Conservation (phyloP, 306 rosid genomes). For the Cucurbita pepo region DNA sequence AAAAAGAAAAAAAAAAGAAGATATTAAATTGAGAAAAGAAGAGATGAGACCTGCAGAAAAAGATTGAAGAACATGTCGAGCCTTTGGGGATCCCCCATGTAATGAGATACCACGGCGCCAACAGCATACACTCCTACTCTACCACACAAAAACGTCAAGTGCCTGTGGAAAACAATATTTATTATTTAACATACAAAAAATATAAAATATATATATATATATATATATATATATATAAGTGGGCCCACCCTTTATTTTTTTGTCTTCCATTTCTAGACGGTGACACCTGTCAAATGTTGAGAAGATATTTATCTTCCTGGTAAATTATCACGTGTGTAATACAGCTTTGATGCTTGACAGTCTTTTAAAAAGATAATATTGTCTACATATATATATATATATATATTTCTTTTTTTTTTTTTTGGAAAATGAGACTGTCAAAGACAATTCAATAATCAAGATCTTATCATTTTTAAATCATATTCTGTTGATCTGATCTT, state of each 20-base stretch:
- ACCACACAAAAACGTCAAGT: conserved; percentile 73
- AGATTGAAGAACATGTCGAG: conserved; percentile 45
- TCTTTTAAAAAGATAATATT: not conserved
- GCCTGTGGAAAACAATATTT: conserved; percentile 22
- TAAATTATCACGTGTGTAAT: not conserved
- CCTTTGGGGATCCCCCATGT: conserved; percentile 42
- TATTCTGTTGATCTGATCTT: not conserved
- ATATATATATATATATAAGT: too few relatives aligned
- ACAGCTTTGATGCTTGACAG: not conserved
- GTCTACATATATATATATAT: not conserved
- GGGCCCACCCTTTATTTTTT: too few relatives aligned
- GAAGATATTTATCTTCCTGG: not conserved
- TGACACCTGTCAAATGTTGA: not conserved
- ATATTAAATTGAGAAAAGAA: not conserved
- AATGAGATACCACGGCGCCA: conserved; percentile 68
- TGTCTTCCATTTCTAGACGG: not conserved
- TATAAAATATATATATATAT: too few relatives aligned
- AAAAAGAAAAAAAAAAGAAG: too few relatives aligned
- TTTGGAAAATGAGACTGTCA: too few relatives aligned
- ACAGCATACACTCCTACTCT: conserved; percentile 62
- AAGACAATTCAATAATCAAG: too few relatives aligned
- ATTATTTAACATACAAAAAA: not conserved
- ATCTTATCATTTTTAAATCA: too few relatives aligned
- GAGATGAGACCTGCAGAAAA: conserved; percentile 38
- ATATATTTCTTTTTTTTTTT: not conserved